Evolutionary conservation across 805 yeast species (phyloP), one percentile per base, ranked within the genome.

Genomic region (Jamesozyma gamospora): DNA sequence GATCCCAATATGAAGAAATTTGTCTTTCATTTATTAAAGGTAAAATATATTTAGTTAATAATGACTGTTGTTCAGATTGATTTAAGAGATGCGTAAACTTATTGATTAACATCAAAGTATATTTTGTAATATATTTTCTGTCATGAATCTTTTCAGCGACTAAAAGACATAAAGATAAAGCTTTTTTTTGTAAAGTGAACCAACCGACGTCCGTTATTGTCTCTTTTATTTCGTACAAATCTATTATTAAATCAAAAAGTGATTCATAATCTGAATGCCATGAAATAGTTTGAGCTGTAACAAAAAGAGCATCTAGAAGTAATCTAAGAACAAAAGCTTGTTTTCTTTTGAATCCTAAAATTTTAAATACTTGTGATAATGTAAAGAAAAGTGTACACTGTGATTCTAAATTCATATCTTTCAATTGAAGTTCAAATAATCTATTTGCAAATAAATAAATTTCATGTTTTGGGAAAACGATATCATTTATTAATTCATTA

Each of bases 1-100:
- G 77, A 56, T 90, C 96, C 84, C 94, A 84, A 51, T 84, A 85
- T 1, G 65, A 60, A 48, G 49, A 47, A 11, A 60, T 51, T 13
- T 44, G 36, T 1, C 44, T 49, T 12, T 45, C 53, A 4, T 50
- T 37, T 9, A 60, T 39, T 32, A 56, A 35, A 42, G 63, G 51
- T 44, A 54, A 41, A 27, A 58, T 27, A 21, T 51, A 43, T 2
- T 52, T 45, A 27, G 56, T 63, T 9, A 63, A 58, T 3, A 72
- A 44, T 12, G 56, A 56, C 3, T 60, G 45, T 52, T 84, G 94
- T 49, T 83, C 92, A 10, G 69, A 71, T 8, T 64, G 62, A 0
- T 74, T 65, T 34, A 84, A 60, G 18, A 78, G 63, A 47, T 71
- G 73, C 2, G 72, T 58, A 47, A 73, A 81, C 26, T 76, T 67